These are phyloP conservation scores for Russula sp. DNA, from an alignment of 768 basidiomycete genomes.

Conservation along the genomic window DNA sequence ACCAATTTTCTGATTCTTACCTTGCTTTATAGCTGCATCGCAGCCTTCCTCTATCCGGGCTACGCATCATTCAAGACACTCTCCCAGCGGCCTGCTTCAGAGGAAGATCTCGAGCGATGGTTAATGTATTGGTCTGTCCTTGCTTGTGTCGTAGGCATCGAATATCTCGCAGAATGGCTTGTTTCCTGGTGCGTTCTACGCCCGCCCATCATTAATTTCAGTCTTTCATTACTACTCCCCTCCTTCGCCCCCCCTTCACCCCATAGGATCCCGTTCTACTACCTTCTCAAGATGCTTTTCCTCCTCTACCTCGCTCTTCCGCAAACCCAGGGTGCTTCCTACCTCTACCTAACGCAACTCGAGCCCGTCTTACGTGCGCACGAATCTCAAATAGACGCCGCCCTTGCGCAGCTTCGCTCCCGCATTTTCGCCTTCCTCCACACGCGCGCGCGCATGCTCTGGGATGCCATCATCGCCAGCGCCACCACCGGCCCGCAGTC, in stretches of 20 bases:
- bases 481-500: conserved; percentile 39
- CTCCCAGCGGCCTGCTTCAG: conserved; percentile 76
- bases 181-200: conserved; percentile 63
- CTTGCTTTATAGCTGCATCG: conserved; percentile 43
- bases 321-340: conserved; percentile 81
- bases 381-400: conserved; percentile 78
- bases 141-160: conserved; percentile 72
- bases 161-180: conserved; percentile 82
- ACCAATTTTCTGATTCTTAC: neutral
- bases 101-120: conserved; percentile 86
- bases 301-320: conserved; percentile 88
- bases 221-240: neutral
- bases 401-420: conserved; percentile 58
- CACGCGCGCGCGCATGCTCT: conserved; percentile 50
- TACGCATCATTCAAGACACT: conserved; percentile 97
- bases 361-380: conserved; percentile 78
- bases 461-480: conserved; percentile 53
- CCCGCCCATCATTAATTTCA: neutral
- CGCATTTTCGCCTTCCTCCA: conserved; percentile 59
- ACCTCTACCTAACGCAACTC: conserved; percentile 73
- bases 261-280: conserved; percentile 84
- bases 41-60: conserved; percentile 83
- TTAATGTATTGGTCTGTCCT: conserved; percentile 96
- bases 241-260: neutral
- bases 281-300: conserved; percentile 70